Base-by-base conservation (phyloP, 768 basidiomycete genomes). In the Obba rivulosa region DNA sequence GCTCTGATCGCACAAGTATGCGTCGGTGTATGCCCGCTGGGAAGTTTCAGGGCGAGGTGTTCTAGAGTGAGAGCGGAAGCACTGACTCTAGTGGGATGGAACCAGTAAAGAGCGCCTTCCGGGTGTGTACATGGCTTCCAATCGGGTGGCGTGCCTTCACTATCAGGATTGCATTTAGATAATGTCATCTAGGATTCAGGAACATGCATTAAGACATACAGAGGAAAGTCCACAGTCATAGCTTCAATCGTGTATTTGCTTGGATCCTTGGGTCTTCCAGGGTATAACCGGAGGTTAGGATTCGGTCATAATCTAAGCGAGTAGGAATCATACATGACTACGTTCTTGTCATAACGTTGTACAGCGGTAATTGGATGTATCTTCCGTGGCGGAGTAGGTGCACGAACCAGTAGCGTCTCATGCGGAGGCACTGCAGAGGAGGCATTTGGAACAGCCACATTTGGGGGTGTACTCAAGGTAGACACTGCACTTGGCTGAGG, bases 31-130 rank as follows among this genome's bases (percentile, higher is more conserved):
- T 0, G 78, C 68, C 41, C 68, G 71, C 77, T 31, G 28, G 80
- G 34, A 8, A 11, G 34, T 35, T 16, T 5, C 28, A 18, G 34
- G 25, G 35, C 10, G 23, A 18, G 43, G 18, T 13, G 43, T 25
- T 17, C 20, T 41, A 35, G 8, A 11, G 8, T 3, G 10, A 38
- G 14, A 8, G 43, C 3, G 25, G n/a, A 4, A 24, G 34, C 10
- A 34, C 55, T 69, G 10, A 80, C 81, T 64, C 71, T 72, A 2
- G 65, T 53, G 40, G 48, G n/a, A 47, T 81, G 68, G 53, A 70
- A 72, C 48, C 78, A 85, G 56, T 83, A 85, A 13, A 75, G 68
- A 16, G 69, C 73, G 7, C 83, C 83, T 61, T 85, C 83, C 0
- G 83, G 81, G 53, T 85, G 83, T 2, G 68, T 62, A 31, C 66